These are phyloP conservation scores for Epichloe brachyelytri DNA, from an alignment of 2,329 filamentous ascomycete genomes.

Conservation along the genomic window DNA sequence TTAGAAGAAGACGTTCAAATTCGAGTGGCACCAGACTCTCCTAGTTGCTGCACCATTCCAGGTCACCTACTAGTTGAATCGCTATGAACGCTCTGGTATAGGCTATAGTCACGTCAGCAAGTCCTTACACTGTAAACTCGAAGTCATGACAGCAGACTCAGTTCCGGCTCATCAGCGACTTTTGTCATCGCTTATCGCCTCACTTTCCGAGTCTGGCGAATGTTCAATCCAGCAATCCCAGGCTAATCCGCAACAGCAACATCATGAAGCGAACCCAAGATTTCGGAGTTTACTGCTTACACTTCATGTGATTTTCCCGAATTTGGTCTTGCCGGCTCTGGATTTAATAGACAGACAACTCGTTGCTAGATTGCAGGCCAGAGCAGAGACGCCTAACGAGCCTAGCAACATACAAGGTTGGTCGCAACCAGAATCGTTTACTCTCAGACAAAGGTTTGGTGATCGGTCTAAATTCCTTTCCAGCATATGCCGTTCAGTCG, in stretches of 20 bases:
- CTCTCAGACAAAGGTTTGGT: not conserved
- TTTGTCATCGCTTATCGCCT: conserved; percentile 1
- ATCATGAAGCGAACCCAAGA: conserved; percentile 12
- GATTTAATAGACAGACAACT: conserved; percentile 74
- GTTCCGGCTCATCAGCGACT: not conserved
- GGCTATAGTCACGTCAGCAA: too few species aligned
- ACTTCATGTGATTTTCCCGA: conserved; percentile 74
- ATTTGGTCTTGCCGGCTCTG: conserved; percentile 67
- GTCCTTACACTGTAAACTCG: too few species aligned
- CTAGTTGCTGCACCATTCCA: too few species aligned
- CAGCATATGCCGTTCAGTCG: conserved; percentile 54
- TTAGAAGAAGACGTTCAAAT: too few species aligned
- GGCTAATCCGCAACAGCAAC: not conserved
- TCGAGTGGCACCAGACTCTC: too few species aligned
- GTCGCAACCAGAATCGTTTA: not conserved
- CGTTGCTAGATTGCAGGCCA: conserved; percentile 25
- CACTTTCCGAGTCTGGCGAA: not conserved
- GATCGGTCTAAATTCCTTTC: not conserved
- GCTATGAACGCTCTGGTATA: too few species aligned
- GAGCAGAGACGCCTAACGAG: not conserved
- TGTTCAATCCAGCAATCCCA: not conserved
- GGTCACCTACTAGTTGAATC: too few species aligned
- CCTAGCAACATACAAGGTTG: too few species aligned
- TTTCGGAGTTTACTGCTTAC: conserved; percentile 52
- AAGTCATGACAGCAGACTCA: not conserved